Evolutionary conservation across 2,329 filamentous ascomycete genomes (phyloP).

Genomic region (Capronia coronata): DNA sequence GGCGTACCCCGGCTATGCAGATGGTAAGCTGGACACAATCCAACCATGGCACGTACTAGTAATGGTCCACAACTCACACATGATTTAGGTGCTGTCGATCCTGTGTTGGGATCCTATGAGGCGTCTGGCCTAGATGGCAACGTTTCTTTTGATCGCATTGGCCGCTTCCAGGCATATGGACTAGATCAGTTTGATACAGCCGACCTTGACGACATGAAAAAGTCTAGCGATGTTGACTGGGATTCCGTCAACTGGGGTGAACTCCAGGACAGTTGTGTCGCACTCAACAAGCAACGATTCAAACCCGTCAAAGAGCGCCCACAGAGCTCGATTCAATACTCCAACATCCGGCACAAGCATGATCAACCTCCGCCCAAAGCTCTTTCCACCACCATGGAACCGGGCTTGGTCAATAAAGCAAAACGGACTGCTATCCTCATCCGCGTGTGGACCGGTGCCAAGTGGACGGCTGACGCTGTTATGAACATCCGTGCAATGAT

Average conservation of each 20-base stretch:
- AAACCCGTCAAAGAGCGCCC: conserved; percentile 25
- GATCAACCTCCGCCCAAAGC: conserved; percentile 18
- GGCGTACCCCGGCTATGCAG: conserved; percentile 44
- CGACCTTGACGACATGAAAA: conserved; percentile 30
- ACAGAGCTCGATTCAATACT: conserved; percentile 29
- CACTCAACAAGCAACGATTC: conserved; percentile 61
- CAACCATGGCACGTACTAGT: conserved; percentile 5
- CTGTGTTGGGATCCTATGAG: conserved; percentile 55
- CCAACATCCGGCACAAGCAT: conserved; percentile 29
- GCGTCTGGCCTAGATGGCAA: conserved; percentile 56
- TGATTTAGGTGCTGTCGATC: conserved; percentile 27
- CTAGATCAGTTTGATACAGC: conserved; percentile 31
- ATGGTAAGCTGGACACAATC: conserved; percentile 18
- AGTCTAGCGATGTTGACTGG: conserved; percentile 45
- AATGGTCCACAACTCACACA: too few species aligned
- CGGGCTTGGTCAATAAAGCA: conserved; percentile 26
- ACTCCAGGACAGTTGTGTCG: conserved; percentile 61
- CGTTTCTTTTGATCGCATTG: conserved; percentile 63
- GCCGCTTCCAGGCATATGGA: conserved; percentile 58
- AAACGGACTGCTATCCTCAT: conserved; percentile 70
- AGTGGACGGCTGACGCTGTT: conserved; percentile 72
- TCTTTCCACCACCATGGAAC: conserved; percentile 21
- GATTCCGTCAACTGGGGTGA: conserved; percentile 63
- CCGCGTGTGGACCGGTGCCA: conserved; percentile 72
- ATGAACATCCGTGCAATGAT: conserved; percentile 79